phyloP scores from a whole-genome alignment of 345 rosid genomes.

The Gossypium turneri region DNA sequence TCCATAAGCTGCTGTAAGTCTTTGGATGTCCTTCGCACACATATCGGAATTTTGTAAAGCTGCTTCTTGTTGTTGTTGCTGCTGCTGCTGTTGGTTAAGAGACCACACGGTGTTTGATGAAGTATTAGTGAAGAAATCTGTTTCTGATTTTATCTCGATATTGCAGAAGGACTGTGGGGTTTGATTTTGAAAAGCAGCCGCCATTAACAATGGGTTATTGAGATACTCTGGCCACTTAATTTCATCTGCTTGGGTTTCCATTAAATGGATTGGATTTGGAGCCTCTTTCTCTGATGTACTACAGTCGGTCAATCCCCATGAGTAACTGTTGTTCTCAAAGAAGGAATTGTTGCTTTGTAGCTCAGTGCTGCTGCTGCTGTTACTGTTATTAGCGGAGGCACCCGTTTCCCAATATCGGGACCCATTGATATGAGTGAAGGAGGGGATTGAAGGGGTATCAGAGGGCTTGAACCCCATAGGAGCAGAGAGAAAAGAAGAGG shows the following conservation, averaged over 20 bases:
- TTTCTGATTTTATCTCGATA: conserved; percentile 65
- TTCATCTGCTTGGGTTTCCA: conserved; percentile 36
- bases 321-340: conserved; percentile 41
- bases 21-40: conserved; percentile 14
- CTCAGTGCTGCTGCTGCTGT: conserved; percentile 40
- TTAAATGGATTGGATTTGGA: conserved; percentile 33
- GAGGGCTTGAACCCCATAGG: conserved; percentile 36
- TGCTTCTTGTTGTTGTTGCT: conserved; percentile 33
- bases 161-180: conserved; percentile 48
- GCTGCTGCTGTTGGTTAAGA: conserved; percentile 50
- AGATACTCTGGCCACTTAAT: conserved; percentile 46
- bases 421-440: conserved; percentile 23
- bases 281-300: conserved; percentile 39
- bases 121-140: conserved; percentile 37
- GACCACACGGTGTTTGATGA: conserved; percentile 52
- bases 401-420: conserved; percentile 41
- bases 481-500: conserved; percentile 21
- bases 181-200: conserved; percentile 58
- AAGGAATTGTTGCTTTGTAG: conserved; percentile 46
- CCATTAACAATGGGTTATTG: conserved; percentile 43
- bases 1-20: conserved; percentile 14
- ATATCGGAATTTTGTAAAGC: conserved; percentile 28
- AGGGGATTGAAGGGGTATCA: conserved; percentile 32
- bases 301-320: conserved; percentile 56
- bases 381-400: conserved; percentile 32